Evolutionary conservation across 441 rosid species (phyloP), one percentile per base, ranked within the genome.

Genomic region (Kokia cookei): DNA sequence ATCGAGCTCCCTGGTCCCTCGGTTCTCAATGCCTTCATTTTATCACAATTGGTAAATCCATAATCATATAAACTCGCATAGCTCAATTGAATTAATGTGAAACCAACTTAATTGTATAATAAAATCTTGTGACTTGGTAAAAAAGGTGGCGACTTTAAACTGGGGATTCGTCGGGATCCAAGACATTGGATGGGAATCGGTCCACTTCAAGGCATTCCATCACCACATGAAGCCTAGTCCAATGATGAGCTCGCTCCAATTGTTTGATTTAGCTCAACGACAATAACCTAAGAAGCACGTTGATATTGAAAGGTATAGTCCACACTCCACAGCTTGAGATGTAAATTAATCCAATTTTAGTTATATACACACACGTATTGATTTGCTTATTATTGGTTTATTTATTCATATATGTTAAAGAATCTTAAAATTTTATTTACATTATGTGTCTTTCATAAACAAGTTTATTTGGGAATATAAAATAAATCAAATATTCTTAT

Each of bases 161-260:
- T 95, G 99, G 99, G 81, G 55, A 12, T 93, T 95, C 19, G 96
- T 96, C 32, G 84, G 89, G 77, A 87, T 95, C 75, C 22, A 79
- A 42, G 97, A 98, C 14, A 82, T 93, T 68, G 98, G 99, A 5
- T 95, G 99, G 98, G 91, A 87, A 80, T 95, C 98, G 99, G 97
- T 59, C 89, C 96, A 2, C 91, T 88, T 14, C 92, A 91, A 9
- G 97, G 97, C 5, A 90, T 88, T n/a, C 85, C 83, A 55, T 64
- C 86, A 0, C 74, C 87, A 0, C 75, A 85, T 0, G 89, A 90
- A 17, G 69, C 79, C 19, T 14, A 62, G 65, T 67, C 74, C 6
- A 82, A 80, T 4, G 93, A 88, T 53, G 76, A 78, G 77, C 60
- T 70, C 79, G 58, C 77, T 62, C 1, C 91, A 89, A 69, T 76